Percentiles rank a stretch among this genome's conserved stretches.
phyloP scores from a whole-genome alignment of 2,329 filamentous ascomycete species.

The Cordyceps tenuipes region DNA sequence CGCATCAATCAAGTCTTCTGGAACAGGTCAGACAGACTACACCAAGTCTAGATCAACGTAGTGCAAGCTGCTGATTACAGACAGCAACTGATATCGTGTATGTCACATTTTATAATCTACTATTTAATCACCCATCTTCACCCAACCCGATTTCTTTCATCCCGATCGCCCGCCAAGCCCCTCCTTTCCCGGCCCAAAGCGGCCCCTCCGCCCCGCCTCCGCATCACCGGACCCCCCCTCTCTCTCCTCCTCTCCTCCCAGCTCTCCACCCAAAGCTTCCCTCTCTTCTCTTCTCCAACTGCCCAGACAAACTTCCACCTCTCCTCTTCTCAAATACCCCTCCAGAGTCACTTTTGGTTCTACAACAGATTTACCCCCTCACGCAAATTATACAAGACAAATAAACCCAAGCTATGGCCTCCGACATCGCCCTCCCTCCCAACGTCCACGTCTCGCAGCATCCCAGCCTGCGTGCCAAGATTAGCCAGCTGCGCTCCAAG shows the following conservation, averaged over 20 bases:
- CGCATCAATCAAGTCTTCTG: too few species aligned
- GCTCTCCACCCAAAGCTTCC: too few species aligned
- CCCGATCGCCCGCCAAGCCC: not conserved
- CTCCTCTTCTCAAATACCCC: not conserved
- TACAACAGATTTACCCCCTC: too few species aligned
- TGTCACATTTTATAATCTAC: not conserved
- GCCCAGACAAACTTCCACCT: not conserved
- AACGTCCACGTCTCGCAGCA: conserved; percentile 75
- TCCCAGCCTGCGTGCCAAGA: conserved; percentile 79
- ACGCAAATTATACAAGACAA: not conserved
- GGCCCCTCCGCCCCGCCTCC: not conserved
- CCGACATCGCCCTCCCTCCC: conserved; percentile 32
- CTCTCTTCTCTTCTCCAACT: not conserved
- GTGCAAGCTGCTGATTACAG: not conserved
- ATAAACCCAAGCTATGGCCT: not conserved
- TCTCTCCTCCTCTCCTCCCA: not conserved
- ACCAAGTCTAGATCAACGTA: not conserved
- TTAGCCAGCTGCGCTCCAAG: conserved; percentile 77
- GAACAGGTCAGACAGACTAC: not conserved
- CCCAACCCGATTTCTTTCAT: not conserved
- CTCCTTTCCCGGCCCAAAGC: not conserved
- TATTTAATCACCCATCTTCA: not conserved
- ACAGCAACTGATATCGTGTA: not conserved
- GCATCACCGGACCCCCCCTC: not conserved
- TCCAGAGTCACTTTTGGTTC: too few species aligned